Evolutionary conservation across 1,284 basidiomycete species (phyloP).

Genomic region (Vanrija pseudolonga): DNA sequence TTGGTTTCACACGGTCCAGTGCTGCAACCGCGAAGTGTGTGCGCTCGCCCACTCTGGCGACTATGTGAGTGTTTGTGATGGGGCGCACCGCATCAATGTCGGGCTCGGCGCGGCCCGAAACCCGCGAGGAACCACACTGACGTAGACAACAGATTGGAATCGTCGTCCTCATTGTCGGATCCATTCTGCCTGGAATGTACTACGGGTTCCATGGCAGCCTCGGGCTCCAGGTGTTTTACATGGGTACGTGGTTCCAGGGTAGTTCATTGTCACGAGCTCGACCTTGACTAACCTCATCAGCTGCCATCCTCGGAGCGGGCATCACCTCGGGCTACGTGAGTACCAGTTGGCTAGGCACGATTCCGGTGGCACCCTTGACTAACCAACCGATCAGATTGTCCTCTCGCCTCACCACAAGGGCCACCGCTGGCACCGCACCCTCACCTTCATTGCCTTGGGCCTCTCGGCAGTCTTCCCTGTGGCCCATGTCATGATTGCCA

Average conservation of each 20-base stretch:
- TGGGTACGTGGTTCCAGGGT: slow-evolving; percentile 54
- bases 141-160: slow-evolving; percentile 52
- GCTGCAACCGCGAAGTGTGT: slow-evolving; percentile 65
- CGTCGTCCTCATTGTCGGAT: slow-evolving; percentile 63
- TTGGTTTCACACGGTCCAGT: slow-evolving; percentile 70
- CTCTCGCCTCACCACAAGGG: slow-evolving; percentile 71
- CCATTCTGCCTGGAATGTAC: slow-evolving; percentile 65
- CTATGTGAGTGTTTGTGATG: slow-evolving; percentile 35
- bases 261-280: background rate
- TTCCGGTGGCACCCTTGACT: background rate
- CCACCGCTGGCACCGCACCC: slow-evolving; percentile 72
- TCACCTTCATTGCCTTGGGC: slow-evolving; percentile 75
- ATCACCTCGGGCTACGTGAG: slow-evolving; percentile 31
- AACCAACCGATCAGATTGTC: slow-evolving; percentile 56
- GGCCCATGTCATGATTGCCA: slow-evolving; percentile 60
- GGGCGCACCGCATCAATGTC: no score
- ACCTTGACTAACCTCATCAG: slow-evolving; percentile 4
- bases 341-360: background rate
- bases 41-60: slow-evolving; percentile 45
- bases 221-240: slow-evolving; percentile 36
- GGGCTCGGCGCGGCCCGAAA: no score
- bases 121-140: no score
- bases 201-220: slow-evolving; percentile 46
- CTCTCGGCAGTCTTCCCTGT: slow-evolving; percentile 69
- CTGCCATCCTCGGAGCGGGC: slow-evolving; percentile 27